Percentiles rank a stretch among this genome's conserved stretches.
These are phyloP conservation scores for Cyberlindnera subsufficiens DNA, from an alignment of 805 yeast species.

Conservation along the genomic window DNA sequence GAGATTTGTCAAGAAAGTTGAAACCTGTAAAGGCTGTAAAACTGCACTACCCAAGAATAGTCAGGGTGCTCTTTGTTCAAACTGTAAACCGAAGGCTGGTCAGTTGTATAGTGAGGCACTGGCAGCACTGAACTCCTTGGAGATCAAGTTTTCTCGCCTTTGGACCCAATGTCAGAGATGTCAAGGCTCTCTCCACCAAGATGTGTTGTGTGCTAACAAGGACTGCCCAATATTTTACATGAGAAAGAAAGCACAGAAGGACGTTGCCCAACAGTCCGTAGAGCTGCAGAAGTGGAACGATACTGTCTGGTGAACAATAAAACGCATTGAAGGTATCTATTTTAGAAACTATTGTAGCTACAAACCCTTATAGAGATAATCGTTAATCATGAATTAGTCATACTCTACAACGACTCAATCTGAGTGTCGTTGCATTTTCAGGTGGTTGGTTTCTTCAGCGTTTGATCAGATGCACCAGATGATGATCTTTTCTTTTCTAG, in stretches of 20 bases:
- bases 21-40: conserved; percentile 83
- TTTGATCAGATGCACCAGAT: neutral
- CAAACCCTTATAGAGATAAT: neutral
- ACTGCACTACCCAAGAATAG: conserved; percentile 57
- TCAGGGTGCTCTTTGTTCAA: conserved; percentile 74
- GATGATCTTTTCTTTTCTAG: conserved; percentile 8
- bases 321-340: no score
- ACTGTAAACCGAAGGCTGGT: conserved; percentile 70
- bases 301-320: conserved; percentile 19
- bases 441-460: conserved; percentile 3
- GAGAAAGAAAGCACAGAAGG: conserved; percentile 57
- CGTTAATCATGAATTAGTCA: conserved; percentile 1
- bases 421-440: conserved; percentile 4
- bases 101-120: conserved; percentile 77
- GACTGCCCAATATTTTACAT: conserved; percentile 97
- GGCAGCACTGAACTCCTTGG: conserved; percentile 72
- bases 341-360: no score
- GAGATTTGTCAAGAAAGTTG: conserved; percentile 87
- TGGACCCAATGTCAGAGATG: conserved; percentile 99
- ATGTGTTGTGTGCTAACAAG: conserved; percentile 88
- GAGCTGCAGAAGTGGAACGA: conserved; percentile 36
- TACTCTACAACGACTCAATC: neutral
- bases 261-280: conserved; percentile 31
- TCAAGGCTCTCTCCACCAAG: conserved; percentile 94
- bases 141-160: conserved; percentile 74